Evolutionary conservation across 2,329 filamentous ascomycete genomes (phyloP).

Genomic region (Blastomyces percursus): DNA sequence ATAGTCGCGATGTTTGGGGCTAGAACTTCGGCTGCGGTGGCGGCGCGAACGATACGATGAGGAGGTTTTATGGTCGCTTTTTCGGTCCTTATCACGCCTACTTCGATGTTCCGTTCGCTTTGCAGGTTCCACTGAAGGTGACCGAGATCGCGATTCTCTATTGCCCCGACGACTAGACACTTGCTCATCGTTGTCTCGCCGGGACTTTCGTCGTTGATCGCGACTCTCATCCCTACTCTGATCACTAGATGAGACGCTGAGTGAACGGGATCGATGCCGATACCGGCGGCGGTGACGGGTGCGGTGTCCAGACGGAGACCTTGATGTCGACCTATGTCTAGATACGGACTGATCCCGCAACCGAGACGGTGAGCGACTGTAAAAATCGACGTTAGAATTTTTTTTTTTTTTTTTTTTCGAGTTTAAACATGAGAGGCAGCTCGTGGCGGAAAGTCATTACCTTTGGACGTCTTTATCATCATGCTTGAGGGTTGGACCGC

Average conservation of each 20-base stretch:
- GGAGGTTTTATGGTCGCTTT: slow-evolving; percentile 29
- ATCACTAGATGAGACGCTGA: slow-evolving; percentile 20
- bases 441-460: slow-evolving; percentile 17
- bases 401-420: background rate
- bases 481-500: background rate
- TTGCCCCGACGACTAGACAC: slow-evolving; percentile 32
- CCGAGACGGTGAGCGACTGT: slow-evolving; percentile 22
- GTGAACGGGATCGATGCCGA: slow-evolving; percentile 42
- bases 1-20: slow-evolving; percentile 20
- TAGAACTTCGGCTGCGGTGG: slow-evolving; percentile 34
- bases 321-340: slow-evolving; percentile 17
- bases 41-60: slow-evolving; percentile 41
- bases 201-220: slow-evolving; percentile 23
- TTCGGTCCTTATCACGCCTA: slow-evolving; percentile 47
- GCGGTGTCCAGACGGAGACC: slow-evolving; percentile 27
- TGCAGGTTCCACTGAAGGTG: slow-evolving; percentile 52
- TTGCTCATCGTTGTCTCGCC: slow-evolving; percentile 31
- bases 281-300: slow-evolving; percentile 42
- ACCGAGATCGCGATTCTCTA: slow-evolving; percentile 49
- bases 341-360: slow-evolving; percentile 25
- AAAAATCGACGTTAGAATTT: slow-evolving; percentile 12
- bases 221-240: slow-evolving; percentile 27
- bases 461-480: slow-evolving; percentile 19
- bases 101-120: slow-evolving; percentile 50
- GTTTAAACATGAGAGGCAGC: background rate